phyloP scores from a whole-genome alignment of 148 eudicot genomes.

The Camellia sinensis region DNA sequence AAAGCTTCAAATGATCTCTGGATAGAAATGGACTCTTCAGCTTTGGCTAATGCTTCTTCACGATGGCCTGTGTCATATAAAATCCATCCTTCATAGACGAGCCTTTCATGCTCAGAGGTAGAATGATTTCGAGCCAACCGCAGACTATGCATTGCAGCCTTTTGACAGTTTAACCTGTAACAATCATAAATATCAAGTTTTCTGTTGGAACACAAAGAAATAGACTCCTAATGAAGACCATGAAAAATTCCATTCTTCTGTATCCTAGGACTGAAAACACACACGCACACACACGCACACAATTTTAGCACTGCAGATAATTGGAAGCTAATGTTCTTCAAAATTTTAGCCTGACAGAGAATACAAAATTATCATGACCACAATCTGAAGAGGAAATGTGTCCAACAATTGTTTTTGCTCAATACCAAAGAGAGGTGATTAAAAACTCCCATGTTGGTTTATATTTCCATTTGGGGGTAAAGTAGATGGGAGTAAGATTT shows the following conservation, averaged over 20 bases:
- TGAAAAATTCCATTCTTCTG: not conserved
- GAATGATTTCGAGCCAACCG: conserved; percentile 72
- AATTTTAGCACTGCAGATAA: not conserved
- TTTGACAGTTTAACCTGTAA: conserved; percentile 76
- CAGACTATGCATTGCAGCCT: conserved; percentile 85
- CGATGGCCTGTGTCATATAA: conserved; percentile 90
- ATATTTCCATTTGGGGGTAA: not conserved
- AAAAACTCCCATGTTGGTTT: not conserved
- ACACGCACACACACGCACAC: not conserved
- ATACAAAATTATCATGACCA: conserved; percentile 8
- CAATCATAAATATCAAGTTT: not conserved
- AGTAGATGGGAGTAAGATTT: not conserved
- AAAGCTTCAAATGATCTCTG: conserved; percentile 90
- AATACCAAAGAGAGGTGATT: not conserved
- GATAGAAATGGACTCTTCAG: conserved; percentile 72
- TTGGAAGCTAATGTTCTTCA: not conserved
- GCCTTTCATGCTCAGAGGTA: conserved; percentile 70
- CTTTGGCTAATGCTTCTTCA: conserved; percentile 81
- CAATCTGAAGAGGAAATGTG: not conserved
- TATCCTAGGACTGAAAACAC: not conserved
- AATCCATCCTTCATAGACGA: conserved; percentile 91
- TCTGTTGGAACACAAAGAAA: not conserved
- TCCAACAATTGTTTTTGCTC: not conserved
- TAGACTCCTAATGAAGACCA: not conserved
- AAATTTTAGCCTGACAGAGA: not conserved